These are phyloP conservation scores for Microcyclospora pomicola DNA, from an alignment of 2,329 filamentous ascomycete species.

Conservation along the genomic window DNA sequence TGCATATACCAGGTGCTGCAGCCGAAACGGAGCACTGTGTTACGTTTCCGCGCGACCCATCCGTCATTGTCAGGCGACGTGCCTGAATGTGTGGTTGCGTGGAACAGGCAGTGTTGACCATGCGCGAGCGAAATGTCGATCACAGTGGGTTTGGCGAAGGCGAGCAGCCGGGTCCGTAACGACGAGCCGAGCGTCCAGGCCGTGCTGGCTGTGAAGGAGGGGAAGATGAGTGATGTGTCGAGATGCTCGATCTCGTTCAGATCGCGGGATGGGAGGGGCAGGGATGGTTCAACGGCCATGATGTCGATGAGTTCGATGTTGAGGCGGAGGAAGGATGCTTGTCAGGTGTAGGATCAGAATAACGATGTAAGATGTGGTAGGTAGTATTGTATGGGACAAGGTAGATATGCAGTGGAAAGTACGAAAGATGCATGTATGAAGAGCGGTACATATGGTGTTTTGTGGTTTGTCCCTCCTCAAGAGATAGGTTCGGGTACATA, in stretches of 20 bases:
- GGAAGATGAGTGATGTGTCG: constrained; percentile 32
- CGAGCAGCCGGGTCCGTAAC: constrained; percentile 48
- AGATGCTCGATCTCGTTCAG: constrained; percentile 27
- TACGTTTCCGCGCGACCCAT: constrained; percentile 54
- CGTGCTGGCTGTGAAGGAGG: constrained; percentile 48
- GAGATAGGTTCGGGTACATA: too few relatives aligned
- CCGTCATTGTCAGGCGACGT: constrained; percentile 46
- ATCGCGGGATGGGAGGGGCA: constrained; percentile 20
- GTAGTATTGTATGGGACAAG: too few relatives aligned
- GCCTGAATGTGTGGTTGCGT: constrained; percentile 52
- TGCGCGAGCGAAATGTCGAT: constrained; percentile 52
- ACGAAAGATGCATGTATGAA: too few relatives aligned
- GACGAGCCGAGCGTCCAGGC: constrained; percentile 53
- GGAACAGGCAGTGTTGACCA: constrained; percentile 44
- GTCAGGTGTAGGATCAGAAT: too few relatives aligned
- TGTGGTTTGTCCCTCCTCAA: too few relatives aligned
- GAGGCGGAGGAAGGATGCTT: too few relatives aligned
- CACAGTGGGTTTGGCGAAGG: constrained; percentile 41
- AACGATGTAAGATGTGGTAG: too few relatives aligned
- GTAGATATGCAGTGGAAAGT: too few relatives aligned
- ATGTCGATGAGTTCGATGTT: background rate
- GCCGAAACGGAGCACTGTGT: constrained; percentile 58
- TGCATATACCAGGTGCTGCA: constrained; percentile 57
- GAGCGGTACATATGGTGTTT: too few relatives aligned
- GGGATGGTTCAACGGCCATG: constrained; percentile 13